A percentile compares a stretch with the other conserved stretches of the same genome.
These are phyloP conservation scores for Thraustochytrium sp. DNA, from an alignment of 352 stramenopile genomes.

Conservation along the genomic window DNA sequence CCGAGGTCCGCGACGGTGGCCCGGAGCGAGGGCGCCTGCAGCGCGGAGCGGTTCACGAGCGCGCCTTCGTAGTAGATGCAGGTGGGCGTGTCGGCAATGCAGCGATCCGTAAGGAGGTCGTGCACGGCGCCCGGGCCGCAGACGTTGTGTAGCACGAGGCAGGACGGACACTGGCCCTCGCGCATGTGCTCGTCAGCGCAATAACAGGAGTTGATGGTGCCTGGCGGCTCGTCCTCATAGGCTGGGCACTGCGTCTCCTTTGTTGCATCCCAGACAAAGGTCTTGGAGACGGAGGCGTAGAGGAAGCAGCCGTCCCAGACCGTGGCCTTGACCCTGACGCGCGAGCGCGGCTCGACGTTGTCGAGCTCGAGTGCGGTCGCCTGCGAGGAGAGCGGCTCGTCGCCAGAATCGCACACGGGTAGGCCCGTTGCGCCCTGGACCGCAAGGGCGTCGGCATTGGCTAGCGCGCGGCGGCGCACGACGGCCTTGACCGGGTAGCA, in stretches of 20 bases:
- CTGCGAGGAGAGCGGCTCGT: no score
- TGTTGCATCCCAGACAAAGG: neutral
- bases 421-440: no score
- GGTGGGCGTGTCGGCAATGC: neutral
- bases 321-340: neutral
- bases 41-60: neutral
- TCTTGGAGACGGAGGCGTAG: neutral
- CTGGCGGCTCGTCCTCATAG: neutral
- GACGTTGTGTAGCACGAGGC: neutral
- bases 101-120: neutral
- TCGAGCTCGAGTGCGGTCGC: no score
- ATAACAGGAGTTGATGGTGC: conserved; percentile 15
- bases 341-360: neutral
- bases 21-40: neutral
- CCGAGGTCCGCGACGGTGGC: neutral
- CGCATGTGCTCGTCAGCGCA: conserved; percentile 13
- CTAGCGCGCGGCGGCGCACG: neutral
- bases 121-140: conserved; percentile 10
- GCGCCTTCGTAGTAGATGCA: neutral
- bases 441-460: no score
- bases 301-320: neutral
- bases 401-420: no score
- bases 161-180: neutral
- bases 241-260: neutral
- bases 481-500: neutral